These are phyloP conservation scores for Exserohilum turcica DNA, from an alignment of 2,329 filamentous ascomycete species.

Conservation along the genomic window DNA sequence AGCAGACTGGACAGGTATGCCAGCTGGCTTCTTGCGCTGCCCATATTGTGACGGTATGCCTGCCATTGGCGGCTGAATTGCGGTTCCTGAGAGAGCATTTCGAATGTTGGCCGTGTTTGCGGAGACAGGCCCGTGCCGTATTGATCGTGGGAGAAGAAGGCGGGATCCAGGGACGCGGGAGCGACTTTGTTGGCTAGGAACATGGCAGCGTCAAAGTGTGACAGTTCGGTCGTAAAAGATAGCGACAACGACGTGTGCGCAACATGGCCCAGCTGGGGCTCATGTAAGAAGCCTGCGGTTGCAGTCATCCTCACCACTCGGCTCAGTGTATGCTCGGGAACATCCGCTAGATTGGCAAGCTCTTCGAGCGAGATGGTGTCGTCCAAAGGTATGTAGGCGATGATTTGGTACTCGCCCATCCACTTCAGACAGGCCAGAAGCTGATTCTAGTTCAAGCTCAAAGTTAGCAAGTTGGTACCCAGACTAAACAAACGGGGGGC, in stretches of 20 bases:
- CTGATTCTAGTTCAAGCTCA: conserved; percentile 22
- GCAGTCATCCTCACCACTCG: conserved; percentile 41
- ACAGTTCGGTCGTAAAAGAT: conserved; percentile 43
- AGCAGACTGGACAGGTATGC: conserved; percentile 32
- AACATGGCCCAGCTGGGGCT: conserved; percentile 26
- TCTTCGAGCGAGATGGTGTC: conserved; percentile 48
- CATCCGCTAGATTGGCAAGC: conserved; percentile 49
- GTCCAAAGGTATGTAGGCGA: conserved; percentile 52
- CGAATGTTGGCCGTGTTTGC: conserved; percentile 21
- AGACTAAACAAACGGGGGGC: not conserved
- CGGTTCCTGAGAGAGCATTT: conserved; percentile 25
- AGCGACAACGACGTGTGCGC: conserved; percentile 50
- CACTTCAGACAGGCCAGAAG: conserved; percentile 51
- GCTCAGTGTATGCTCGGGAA: conserved; percentile 47
- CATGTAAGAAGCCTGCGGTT: conserved; percentile 18
- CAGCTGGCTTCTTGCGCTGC: conserved; percentile 24
- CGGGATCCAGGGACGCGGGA: conserved; percentile 42
- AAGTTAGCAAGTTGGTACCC: not conserved
- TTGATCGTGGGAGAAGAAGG: conserved; percentile 21
- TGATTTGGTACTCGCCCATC: conserved; percentile 53
- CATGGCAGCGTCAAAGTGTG: conserved; percentile 47
- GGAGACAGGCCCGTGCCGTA: conserved; percentile 2
- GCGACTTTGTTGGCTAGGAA: conserved; percentile 47
- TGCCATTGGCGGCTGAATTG: conserved; percentile 41
- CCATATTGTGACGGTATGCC: conserved; percentile 36